Percentiles rank a stretch among this genome's conserved stretches.
phyloP scores from a whole-genome alignment of 176 grass and related monocot genomes.

The Miscanthus lutarioriparius region DNA sequence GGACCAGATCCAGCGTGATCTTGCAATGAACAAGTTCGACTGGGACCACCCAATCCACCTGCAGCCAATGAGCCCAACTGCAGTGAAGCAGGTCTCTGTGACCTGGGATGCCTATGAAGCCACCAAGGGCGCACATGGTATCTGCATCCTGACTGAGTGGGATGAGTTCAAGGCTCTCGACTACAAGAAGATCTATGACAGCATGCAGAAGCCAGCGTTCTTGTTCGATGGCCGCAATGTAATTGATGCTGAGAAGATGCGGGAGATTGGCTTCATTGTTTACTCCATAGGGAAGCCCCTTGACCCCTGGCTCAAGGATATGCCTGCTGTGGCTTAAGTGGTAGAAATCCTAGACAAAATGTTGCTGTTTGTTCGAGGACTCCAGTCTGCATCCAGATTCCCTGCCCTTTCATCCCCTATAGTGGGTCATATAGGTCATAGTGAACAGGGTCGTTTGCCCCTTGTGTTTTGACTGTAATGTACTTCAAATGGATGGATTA shows the following conservation, averaged over 20 bases:
- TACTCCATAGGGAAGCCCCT: constrained; percentile 70
- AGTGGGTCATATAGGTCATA: background rate
- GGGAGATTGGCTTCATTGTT: constrained; percentile 60
- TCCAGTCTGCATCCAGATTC: background rate
- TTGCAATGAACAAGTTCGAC: constrained; percentile 69
- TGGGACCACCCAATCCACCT: constrained; percentile 72
- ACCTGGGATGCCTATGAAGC: constrained; percentile 62
- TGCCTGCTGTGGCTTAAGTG: constrained; percentile 60
- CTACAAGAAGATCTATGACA: constrained; percentile 62
- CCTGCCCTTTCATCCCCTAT: background rate
- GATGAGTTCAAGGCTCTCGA: constrained; percentile 64
- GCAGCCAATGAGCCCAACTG: constrained; percentile 55
- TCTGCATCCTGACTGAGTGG: constrained; percentile 74
- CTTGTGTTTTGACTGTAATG: background rate
- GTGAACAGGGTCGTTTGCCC: background rate
- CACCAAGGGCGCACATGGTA: constrained; percentile 56
- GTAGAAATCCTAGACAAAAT: background rate
- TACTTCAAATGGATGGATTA: background rate
- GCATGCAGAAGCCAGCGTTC: constrained; percentile 67
- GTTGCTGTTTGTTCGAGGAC: background rate
- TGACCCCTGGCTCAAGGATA: constrained; percentile 67
- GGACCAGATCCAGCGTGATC: constrained; percentile 70
- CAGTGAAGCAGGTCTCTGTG: constrained; percentile 57
- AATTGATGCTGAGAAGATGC: constrained; percentile 46
- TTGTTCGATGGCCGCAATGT: constrained; percentile 63